Evolutionary conservation across 2,329 filamentous ascomycete species (phyloP).

Genomic region (Colletotrichum eremochloae): DNA sequence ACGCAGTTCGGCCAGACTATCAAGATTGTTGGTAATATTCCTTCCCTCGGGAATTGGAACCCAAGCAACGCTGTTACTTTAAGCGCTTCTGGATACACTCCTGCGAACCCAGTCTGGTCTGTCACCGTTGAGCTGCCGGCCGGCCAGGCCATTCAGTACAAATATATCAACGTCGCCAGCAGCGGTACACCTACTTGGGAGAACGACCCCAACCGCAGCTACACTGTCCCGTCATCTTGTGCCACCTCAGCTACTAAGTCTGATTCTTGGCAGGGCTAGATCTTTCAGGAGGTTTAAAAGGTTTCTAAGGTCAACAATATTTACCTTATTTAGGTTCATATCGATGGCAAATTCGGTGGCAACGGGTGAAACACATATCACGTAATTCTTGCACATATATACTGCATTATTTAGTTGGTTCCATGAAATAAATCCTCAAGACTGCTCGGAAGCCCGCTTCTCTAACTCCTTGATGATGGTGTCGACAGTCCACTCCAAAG

Average conservation of each 20-base stretch:
- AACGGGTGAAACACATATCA: not conserved
- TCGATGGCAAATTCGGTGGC: not conserved
- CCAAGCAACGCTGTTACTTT: constrained; percentile 66
- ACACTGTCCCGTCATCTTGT: constrained; percentile 52
- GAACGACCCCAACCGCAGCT: constrained; percentile 65
- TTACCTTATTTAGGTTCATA: not conserved
- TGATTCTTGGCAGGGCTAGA: constrained; percentile 52
- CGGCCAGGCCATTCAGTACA: constrained; percentile 73
- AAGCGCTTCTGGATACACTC: constrained; percentile 70
- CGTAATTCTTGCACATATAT: constrained; percentile 5
- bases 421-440: not conserved
- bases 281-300: not conserved
- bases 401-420: no score
- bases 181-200: constrained; percentile 74
- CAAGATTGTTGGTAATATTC: constrained; percentile 72
- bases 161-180: constrained; percentile 72
- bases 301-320: not conserved
- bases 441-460: constrained; percentile 12
- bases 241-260: constrained; percentile 47
- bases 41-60: constrained; percentile 74
- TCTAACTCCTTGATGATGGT: constrained; percentile 66
- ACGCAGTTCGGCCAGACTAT: constrained; percentile 75
- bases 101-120: constrained; percentile 72
- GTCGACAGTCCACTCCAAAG: constrained; percentile 78
- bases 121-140: constrained; percentile 66